Conservation (phyloP, 257 asterid genomes). For the Ocimum tenuiflorum region DNA sequence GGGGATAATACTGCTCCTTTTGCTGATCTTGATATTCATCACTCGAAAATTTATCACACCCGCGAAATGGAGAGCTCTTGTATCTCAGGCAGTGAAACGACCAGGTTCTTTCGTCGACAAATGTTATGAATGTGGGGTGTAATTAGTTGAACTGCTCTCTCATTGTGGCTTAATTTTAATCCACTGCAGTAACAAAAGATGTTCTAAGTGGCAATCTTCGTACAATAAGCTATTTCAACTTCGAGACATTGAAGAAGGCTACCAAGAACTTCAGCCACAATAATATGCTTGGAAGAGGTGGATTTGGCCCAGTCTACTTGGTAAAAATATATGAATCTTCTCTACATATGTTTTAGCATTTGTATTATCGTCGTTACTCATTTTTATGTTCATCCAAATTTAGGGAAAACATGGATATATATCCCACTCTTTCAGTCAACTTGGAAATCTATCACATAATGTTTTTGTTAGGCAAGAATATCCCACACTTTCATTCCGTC, state of each 20-base stretch:
- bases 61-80: conserved; percentile 18
- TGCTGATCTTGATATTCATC: conserved; percentile 37
- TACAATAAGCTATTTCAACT: conserved; percentile 48
- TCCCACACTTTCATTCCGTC: too few relatives aligned
- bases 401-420: too few relatives aligned
- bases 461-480: too few relatives aligned
- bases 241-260: conserved; percentile 58
- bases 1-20: conserved; percentile 39
- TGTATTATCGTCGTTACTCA: too few relatives aligned
- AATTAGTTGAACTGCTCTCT: background rate
- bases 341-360: background rate
- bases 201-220: conserved; percentile 47
- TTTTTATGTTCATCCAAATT: background rate
- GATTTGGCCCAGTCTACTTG: conserved; percentile 80
- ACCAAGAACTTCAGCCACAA: conserved; percentile 61
- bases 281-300: conserved; percentile 74
- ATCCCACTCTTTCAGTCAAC: too few relatives aligned
- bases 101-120: conserved; percentile 28
- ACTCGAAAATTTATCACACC: conserved; percentile 34
- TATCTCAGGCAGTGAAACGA: conserved; percentile 24
- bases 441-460: too few relatives aligned
- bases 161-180: conserved; percentile 9
- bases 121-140: background rate
- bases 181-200: conserved; percentile 38
- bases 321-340: too few relatives aligned